These are phyloP conservation scores for Escallonia herrerae DNA, from an alignment of 129 eudicot species.

Conservation along the genomic window DNA sequence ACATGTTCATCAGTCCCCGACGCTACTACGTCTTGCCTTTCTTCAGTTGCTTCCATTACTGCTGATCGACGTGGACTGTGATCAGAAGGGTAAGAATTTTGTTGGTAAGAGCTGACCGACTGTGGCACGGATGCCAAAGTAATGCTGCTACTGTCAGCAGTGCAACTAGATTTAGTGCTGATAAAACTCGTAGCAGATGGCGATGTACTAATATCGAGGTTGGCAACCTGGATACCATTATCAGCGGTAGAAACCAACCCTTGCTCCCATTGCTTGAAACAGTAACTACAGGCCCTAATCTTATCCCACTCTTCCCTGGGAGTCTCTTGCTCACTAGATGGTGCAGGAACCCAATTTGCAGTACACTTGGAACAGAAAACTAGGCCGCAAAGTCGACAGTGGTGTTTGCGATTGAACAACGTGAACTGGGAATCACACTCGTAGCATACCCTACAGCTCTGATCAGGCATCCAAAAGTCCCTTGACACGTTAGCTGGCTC, in stretches of 20 bases:
- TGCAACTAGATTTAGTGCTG: conserved; percentile 63
- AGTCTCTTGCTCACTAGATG: conserved; percentile 18
- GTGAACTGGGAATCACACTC: conserved; percentile 81
- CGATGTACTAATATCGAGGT: conserved; percentile 44
- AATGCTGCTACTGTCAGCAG: conserved; percentile 66
- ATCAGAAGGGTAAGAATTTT: conserved; percentile 25
- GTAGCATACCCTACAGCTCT: conserved; percentile 93
- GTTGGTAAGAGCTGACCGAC: conserved; percentile 31
- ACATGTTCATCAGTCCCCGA: conserved; percentile 26
- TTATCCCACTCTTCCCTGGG: conserved; percentile 54
- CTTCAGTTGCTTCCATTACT: conserved; percentile 31
- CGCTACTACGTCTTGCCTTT: background rate
- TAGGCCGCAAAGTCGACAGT: conserved; percentile 85
- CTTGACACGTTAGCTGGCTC: conserved; percentile 81
- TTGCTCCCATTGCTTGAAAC: conserved; percentile 86
- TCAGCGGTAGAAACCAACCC: conserved; percentile 44
- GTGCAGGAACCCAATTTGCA: conserved; percentile 62
- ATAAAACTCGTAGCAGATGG: conserved; percentile 61
- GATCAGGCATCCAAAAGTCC: conserved; percentile 99
- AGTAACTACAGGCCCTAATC: conserved; percentile 83
- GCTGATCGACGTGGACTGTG: conserved; percentile 47
- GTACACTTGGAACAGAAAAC: conserved; percentile 90
- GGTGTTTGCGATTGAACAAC: conserved; percentile 78
- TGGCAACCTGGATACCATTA: conserved; percentile 45
- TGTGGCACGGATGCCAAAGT: conserved; percentile 59